Conservation (phyloP, 2,329 filamentous ascomycete species). For the Fusarium tanahbumbuense region DNA sequence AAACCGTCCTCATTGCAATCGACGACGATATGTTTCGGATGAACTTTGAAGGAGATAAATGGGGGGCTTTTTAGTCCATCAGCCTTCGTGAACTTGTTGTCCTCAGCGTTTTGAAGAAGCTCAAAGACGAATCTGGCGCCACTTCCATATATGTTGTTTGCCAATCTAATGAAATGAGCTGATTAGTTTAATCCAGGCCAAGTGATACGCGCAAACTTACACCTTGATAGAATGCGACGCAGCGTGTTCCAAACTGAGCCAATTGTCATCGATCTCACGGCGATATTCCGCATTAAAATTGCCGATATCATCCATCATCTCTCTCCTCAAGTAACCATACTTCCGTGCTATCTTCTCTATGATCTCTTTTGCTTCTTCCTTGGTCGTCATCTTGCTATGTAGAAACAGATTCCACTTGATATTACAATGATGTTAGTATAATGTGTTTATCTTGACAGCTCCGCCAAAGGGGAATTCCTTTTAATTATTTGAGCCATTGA, state of each 20-base stretch:
- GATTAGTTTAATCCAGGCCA: rapidly evolving
- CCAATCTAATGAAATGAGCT: neutral
- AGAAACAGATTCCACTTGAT: too few species aligned
- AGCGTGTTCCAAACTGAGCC: constrained; percentile 25
- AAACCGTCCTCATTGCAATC: constrained; percentile 40
- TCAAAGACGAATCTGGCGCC: constrained; percentile 37
- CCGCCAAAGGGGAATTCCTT: too few species aligned
- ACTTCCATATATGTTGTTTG: constrained; percentile 36
- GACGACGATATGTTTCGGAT: constrained; percentile 27
- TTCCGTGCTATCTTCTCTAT: constrained; percentile 19
- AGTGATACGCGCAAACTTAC: neutral
- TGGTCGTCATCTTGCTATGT: too few species aligned
- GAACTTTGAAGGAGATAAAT: constrained; percentile 30
- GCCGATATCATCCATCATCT: constrained; percentile 38
- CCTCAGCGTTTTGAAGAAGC: constrained; percentile 39
- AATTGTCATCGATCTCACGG: constrained; percentile 32
- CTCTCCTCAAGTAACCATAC: constrained; percentile 18
- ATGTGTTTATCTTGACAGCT: too few species aligned
- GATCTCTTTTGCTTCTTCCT: constrained; percentile 24
- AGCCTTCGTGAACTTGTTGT: constrained; percentile 21
- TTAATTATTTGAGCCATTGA: too few species aligned
- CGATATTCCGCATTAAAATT: constrained; percentile 27
- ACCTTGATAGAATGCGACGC: constrained; percentile 32
- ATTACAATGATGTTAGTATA: too few species aligned
- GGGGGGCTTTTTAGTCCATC: rapidly evolving